Percentiles rank a stretch among this genome's conserved stretches.
phyloP scores from a whole-genome alignment of 1,139 yeast species.

The Hyphopichia burtonii region DNA sequence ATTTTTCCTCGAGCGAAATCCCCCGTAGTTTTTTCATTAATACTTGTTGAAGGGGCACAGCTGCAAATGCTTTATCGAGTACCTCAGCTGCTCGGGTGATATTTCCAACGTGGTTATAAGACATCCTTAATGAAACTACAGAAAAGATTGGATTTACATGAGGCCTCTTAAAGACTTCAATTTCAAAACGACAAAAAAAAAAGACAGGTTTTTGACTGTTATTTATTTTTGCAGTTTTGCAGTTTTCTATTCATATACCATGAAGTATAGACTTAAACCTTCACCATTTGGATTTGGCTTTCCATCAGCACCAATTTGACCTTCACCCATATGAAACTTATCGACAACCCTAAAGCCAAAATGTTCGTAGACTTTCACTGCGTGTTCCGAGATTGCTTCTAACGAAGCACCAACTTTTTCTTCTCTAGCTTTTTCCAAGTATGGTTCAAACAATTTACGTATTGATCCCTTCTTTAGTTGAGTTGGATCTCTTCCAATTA shows the following conservation, averaged over 20 bases:
- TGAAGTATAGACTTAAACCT: slow-evolving; percentile 4
- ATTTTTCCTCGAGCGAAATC: background rate
- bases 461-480: slow-evolving; percentile 7
- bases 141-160: too few relatives aligned
- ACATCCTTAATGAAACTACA: background rate
- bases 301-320: background rate
- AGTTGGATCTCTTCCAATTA: slow-evolving; percentile 8
- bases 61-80: background rate
- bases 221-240: background rate
- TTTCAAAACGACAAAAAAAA: background rate
- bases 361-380: slow-evolving; percentile 8
- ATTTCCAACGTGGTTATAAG: slow-evolving; percentile 3
- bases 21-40: background rate
- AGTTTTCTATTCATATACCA: too few relatives aligned
- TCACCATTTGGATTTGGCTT: slow-evolving; percentile 3
- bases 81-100: background rate
- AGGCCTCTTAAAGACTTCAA: too few relatives aligned
- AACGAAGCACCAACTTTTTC: slow-evolving; percentile 6
- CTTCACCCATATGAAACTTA: slow-evolving; percentile 5
- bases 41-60: background rate
- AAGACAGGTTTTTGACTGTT: background rate
- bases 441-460: slow-evolving; percentile 6
- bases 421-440: slow-evolving; percentile 5
- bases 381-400: slow-evolving; percentile 9
- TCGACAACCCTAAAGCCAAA: slow-evolving; percentile 9